Conservation (phyloP, 164 flowering plant species). For the Malania oleifera region DNA sequence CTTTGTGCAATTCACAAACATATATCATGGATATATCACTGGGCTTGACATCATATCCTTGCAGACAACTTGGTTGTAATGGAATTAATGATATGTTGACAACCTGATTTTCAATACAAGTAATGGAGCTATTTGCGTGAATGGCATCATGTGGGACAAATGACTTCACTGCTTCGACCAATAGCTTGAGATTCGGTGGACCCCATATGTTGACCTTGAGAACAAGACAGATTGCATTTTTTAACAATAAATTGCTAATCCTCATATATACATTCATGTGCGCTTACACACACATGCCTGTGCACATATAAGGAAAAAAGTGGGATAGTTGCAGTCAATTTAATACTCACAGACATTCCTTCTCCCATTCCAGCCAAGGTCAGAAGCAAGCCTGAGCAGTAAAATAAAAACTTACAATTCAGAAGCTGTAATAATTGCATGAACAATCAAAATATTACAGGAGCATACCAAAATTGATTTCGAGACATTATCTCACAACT, state of each 20-base stretch:
- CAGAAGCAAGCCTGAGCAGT: constrained; percentile 66
- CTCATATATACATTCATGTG: no score
- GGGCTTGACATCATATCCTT: constrained; percentile 38
- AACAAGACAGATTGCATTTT: no score
- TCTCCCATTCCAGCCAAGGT: constrained; percentile 97
- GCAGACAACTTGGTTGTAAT: constrained; percentile 37
- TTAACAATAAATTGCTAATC: no score
- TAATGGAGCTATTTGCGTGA: constrained; percentile 65
- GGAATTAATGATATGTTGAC: constrained; percentile 84
- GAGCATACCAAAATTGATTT: not conserved
- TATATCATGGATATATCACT: constrained; percentile 85
- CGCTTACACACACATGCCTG: no score
- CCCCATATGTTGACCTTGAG: constrained; percentile 91
- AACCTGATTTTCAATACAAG: constrained; percentile 72
- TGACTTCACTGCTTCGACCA: constrained; percentile 80
- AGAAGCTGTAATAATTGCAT: no score
- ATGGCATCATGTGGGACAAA: constrained; percentile 91
- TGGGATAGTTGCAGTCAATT: constrained; percentile 1
- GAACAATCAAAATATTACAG: no score
- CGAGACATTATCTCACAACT: not conserved
- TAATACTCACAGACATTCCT: constrained; percentile 82
- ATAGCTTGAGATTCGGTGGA: constrained; percentile 80
- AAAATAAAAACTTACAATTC: constrained; percentile 3
- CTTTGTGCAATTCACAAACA: constrained; percentile 84
- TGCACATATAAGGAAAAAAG: no score